phyloP scores from a whole-genome alignment of 2,329 filamentous ascomycete species.

The Didymosphaeria variabile region DNA sequence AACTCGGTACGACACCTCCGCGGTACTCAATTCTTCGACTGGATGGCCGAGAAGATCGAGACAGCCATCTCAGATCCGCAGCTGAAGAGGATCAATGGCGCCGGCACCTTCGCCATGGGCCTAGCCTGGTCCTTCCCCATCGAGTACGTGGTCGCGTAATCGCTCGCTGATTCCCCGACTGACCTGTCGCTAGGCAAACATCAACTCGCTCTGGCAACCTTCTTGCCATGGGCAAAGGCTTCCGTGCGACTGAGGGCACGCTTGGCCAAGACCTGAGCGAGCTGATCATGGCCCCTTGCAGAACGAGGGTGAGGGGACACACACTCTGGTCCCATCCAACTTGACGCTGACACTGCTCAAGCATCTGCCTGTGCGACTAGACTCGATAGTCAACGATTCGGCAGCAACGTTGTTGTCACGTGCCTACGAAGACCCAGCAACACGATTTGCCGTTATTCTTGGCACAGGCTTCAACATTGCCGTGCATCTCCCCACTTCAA shows the following conservation, averaged over 20 bases:
- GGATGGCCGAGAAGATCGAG: constrained; percentile 70
- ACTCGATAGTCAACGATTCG: constrained; percentile 71
- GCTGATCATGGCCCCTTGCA: constrained; percentile 67
- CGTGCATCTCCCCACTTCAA: constrained; percentile 66
- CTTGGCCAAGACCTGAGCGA: constrained; percentile 67
- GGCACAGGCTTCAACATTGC: constrained; percentile 72
- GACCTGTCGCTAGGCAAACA: constrained; percentile 58
- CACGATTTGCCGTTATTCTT: constrained; percentile 70
- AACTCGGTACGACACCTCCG: constrained; percentile 63
- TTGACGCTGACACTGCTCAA: constrained; percentile 32
- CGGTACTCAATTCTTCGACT: constrained; percentile 70
- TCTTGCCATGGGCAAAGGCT: constrained; percentile 72
- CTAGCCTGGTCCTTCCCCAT: constrained; percentile 74
- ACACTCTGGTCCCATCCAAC: constrained; percentile 6
- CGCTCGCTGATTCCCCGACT: constrained; percentile 18
- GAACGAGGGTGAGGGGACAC: constrained; percentile 51
- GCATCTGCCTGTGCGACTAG: constrained; percentile 66
- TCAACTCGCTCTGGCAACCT: constrained; percentile 66
- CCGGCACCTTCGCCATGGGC: constrained; percentile 63
- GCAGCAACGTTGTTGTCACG: constrained; percentile 69
- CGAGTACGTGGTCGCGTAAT: constrained; percentile 52
- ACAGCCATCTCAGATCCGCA: constrained; percentile 58
- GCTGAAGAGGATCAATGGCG: constrained; percentile 48
- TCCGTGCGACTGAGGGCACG: constrained; percentile 66
- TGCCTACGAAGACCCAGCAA: constrained; percentile 68